Conservation (phyloP, 1,284 basidiomycete genomes). For the Leccinum griseonigrum region DNA sequence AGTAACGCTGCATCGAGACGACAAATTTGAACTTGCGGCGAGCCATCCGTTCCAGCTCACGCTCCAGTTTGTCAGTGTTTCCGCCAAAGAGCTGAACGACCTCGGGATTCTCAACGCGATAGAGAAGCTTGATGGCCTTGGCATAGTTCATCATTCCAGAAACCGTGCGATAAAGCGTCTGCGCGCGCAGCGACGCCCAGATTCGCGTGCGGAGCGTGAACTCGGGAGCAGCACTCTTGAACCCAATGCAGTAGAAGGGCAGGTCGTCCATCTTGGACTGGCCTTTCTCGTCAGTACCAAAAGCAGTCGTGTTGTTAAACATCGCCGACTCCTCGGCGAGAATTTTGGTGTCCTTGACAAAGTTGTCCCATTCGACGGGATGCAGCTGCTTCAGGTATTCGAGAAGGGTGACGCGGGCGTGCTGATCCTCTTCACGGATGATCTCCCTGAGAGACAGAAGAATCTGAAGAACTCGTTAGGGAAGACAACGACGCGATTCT, state of each 20-base stretch:
- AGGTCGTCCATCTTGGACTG: constrained; percentile 89
- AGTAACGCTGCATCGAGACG: constrained; percentile 99
- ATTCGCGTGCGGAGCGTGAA: constrained; percentile 98
- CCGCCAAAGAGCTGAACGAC: constrained; percentile 97
- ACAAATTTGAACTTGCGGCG: constrained; percentile 99
- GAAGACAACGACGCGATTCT: not conserved
- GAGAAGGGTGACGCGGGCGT: constrained; percentile 90
- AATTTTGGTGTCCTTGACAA: constrained; percentile 99
- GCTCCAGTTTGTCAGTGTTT: constrained; percentile 96
- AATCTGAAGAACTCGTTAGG: constrained; percentile 49
- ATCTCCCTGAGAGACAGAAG: constrained; percentile 91
- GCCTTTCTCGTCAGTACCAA: constrained; percentile 84
- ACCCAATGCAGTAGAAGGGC: constrained; percentile 98
- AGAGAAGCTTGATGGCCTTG: constrained; percentile 99
- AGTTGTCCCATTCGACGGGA: constrained; percentile 99
- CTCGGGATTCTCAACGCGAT: constrained; percentile 99
- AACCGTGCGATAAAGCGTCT: constrained; percentile 97
- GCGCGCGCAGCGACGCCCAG: constrained; percentile 97
- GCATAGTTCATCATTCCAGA: constrained; percentile 99
- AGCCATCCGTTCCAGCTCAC: constrained; percentile 96
- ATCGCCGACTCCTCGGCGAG: constrained; percentile 93
- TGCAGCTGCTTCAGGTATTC: constrained; percentile 99
- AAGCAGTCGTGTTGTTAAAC: constrained; percentile 79
- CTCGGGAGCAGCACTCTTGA: constrained; percentile 98
- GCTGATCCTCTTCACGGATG: constrained; percentile 95